These are phyloP conservation scores for Chloris gayana DNA, from an alignment of 176 grass and related monocot genomes.

Conservation along the genomic window DNA sequence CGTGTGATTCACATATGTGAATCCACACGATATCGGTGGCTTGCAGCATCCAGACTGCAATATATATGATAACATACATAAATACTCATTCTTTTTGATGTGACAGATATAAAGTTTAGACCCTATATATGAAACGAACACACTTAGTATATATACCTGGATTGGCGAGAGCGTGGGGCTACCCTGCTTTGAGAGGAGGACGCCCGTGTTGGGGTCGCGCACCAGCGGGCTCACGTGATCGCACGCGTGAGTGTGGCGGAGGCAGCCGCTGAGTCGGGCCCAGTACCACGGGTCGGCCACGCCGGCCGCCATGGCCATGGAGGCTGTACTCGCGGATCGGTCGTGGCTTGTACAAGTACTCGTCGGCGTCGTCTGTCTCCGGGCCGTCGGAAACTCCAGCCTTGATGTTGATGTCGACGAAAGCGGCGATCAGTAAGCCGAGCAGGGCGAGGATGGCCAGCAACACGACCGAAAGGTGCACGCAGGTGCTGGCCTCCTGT, in stretches of 20 bases:
- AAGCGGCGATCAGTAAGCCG: too few species aligned
- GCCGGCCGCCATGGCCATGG: conserved; percentile 41
- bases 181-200: background rate
- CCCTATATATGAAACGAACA: too few species aligned
- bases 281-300: conserved; percentile 33
- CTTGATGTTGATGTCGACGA: too few species aligned
- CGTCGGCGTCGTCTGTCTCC: too few species aligned
- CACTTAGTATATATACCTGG: background rate
- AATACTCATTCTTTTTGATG: too few species aligned
- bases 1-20: conserved; percentile 42
- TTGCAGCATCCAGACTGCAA: conserved; percentile 69
- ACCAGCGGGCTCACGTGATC: conserved; percentile 25
- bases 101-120: too few species aligned
- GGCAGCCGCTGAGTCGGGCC: conserved; percentile 36
- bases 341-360: too few species aligned
- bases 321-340: conserved; percentile 48
- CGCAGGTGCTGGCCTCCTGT: too few species aligned
- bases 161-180: background rate
- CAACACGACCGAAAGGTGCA: too few species aligned
- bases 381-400: too few species aligned
- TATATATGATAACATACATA: too few species aligned
- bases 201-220: conserved; percentile 35
- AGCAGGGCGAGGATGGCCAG: too few species aligned
- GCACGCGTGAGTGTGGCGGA: conserved; percentile 28
- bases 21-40: conserved; percentile 58